Percentiles rank a stretch among this genome's conserved stretches.
phyloP scores from a whole-genome alignment of 768 basidiomycete genomes.

The Leccinum variicolor region DNA sequence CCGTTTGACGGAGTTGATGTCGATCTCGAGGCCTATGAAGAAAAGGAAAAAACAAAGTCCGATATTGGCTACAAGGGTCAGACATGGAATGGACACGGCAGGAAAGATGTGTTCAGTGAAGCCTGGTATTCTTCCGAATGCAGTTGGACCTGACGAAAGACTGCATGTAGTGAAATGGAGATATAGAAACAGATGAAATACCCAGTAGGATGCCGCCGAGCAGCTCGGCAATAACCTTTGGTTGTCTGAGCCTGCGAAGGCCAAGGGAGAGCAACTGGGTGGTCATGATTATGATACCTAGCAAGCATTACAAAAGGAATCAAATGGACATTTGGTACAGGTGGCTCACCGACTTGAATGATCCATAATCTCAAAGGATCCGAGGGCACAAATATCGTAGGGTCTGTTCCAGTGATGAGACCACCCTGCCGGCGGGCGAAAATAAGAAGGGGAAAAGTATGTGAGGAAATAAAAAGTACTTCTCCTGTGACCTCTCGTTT shows the following conservation, averaged over 20 bases:
- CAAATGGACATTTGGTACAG: background rate
- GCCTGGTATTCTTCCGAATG: conserved; percentile 79
- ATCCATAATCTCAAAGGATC: conserved; percentile 81
- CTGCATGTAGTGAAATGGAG: background rate
- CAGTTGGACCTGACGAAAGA: conserved; percentile 39
- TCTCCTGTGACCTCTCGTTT: conserved; percentile 23
- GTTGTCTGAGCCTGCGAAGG: conserved; percentile 77
- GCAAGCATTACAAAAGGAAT: background rate
- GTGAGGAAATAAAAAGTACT: conserved; percentile 5
- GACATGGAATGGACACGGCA: conserved; percentile 60
- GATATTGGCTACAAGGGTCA: conserved; percentile 85
- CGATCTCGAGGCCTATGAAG: conserved; percentile 91
- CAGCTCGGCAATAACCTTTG: conserved; percentile 81
- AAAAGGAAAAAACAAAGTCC: conserved; percentile 88
- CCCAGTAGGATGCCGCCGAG: conserved; percentile 87
- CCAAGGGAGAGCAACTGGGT: conserved; percentile 71
- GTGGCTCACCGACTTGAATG: conserved; percentile 64
- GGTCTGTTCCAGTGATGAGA: conserved; percentile 71
- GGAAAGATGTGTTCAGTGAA: conserved; percentile 91
- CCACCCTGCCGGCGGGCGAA: conserved; percentile 54
- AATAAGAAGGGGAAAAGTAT: background rate
- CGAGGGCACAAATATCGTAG: conserved; percentile 53
- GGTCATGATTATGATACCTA: conserved; percentile 80
- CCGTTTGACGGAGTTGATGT: conserved; percentile 69
- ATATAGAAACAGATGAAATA: conserved; percentile 36